Evolutionary conservation across 2,329 filamentous ascomycete species (phyloP).

Genomic region (Raffaelea arxii): DNA sequence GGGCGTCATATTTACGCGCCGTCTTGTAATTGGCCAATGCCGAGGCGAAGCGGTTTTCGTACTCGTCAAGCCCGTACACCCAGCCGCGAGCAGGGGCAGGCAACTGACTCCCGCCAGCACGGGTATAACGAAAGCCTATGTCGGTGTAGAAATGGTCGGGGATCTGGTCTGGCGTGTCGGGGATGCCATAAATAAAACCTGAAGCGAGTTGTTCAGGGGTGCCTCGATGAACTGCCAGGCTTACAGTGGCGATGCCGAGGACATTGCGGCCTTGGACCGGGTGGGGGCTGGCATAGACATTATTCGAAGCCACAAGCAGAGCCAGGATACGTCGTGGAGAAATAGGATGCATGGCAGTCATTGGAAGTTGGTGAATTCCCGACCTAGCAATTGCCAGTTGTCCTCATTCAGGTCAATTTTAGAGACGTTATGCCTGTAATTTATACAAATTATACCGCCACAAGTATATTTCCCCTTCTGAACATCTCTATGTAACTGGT

Average conservation of each 20-base stretch:
- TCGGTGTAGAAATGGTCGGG: conserved; percentile 13
- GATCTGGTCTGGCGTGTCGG: conserved; percentile 13
- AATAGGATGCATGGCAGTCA: too few species aligned
- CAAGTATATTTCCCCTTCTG: neutral
- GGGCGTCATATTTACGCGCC: conserved; percentile 28
- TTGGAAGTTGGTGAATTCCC: too few species aligned
- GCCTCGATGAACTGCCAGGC: conserved; percentile 12
- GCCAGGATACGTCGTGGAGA: too few species aligned
- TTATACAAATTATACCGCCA: neutral
- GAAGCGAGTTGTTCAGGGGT: conserved; percentile 14
- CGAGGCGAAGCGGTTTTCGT: conserved; percentile 27
- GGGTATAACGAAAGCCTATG: conserved; percentile 15
- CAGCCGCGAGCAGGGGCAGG: conserved; percentile 12
- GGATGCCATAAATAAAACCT: conserved; percentile 16
- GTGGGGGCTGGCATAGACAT: neutral
- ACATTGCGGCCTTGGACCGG: neutral
- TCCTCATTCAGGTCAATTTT: neutral
- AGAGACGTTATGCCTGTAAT: neutral
- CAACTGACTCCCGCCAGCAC: conserved; percentile 14
- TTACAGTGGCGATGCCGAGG: conserved; percentile 12
- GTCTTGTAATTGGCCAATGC: conserved; percentile 35
- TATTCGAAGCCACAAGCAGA: neutral
- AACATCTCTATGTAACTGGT: too few species aligned
- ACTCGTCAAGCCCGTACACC: conserved; percentile 10
- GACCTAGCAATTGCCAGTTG: too few species aligned